Base-by-base conservation (phyloP, 2,329 filamentous ascomycete species). In the Aureobasidium mangrovei region DNA sequence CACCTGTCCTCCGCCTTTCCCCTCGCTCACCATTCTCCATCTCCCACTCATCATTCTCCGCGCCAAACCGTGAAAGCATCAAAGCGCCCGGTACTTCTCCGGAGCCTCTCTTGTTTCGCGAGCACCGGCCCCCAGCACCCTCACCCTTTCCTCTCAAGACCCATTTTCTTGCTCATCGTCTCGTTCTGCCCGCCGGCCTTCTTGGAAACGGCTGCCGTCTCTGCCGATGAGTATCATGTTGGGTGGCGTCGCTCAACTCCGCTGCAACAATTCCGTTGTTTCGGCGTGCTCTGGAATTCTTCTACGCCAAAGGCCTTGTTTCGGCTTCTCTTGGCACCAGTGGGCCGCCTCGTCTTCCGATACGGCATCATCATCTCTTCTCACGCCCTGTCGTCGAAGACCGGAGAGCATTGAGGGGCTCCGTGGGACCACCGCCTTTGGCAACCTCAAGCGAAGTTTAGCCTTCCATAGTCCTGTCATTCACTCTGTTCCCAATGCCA, bases 1-100 rank as follows among this genome's bases (percentile, higher is more conserved):
- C 49, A 53, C 49, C 39, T 44, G 47, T 51, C 47, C 47, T 42
- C 38, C 47, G 31, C 47, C 47, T 41, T 51, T 35, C 31, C 36
- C 47, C 38, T 41, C 47, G 38, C 47, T 41, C 38, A 41, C 38
- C 28, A 32, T 51, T 51, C 47, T 51, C 47, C 47, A 51, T 42
- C 5, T 41, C 38, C 47, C 38, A 31, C 46, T 49, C 46, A 36
- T 49, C 46, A 47, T 47, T 39, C 47, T 52, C 47, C 47, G 47
- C 47, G 47, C 49, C 40, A 32, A 43, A 53, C 32, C 26, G 27
- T 32, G 10, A 38, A 44, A 43, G 29, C 8, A 44, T 35, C 49
- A 53, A 44, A 32, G 49, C 49, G 49, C 40, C 46, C 49, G 49
- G 49, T 43, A 43, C 40, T 53, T 53, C 49, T 53, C n/a, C 49